Base-by-base conservation (phyloP, 768 basidiomycete genomes). In the Tricholoma terreum region DNA sequence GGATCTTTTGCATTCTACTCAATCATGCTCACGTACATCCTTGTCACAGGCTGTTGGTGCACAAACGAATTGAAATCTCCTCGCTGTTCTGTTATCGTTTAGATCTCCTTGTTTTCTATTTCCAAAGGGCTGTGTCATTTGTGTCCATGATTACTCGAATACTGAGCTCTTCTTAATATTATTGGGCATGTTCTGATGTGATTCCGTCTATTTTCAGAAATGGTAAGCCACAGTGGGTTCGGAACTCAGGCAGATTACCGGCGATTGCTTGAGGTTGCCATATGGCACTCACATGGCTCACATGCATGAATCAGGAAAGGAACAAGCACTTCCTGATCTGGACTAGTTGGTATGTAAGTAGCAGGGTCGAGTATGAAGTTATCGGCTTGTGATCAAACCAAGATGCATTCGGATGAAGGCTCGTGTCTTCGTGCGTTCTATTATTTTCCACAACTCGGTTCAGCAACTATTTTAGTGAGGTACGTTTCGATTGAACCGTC, bases 21-120 rank as follows among this genome's bases (percentile, higher is more conserved):
- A 30, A 36, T 35, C 33, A 38, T 43, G n/a, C 45, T 61, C 48
- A 60, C 54, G 40, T 17, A 57, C 11, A 24, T 43, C 10, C 49
- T 50, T 61, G 48, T 56, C 36, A 3, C 50, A 86, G 85, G 84
- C 85, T 68, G 85, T 86, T 5, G 85, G 85, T 50, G 85, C 85
- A 27, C 85, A 86, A 72, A 86, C 85, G 27, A 86, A 83, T 69
- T 86, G 68, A 72, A 59, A 38, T 56, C 40, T 65, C 48, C 53
- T 53, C 24, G 42, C 33, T 53, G 36, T 55, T 42, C 38, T 57
- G 34, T 49, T 54, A 15, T 46, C 15, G 36, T 57, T 52, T 65
- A 61, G 56, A 62, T 52, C 42, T 62, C 36, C 52, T 56, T 55
- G 43, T 57, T 58, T 58, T 54, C 35, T 52, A 53, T 54, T 46